Evolutionary conservation across 176 grass and related monocot genomes (phyloP).

Genomic region (Avena sativa): DNA sequence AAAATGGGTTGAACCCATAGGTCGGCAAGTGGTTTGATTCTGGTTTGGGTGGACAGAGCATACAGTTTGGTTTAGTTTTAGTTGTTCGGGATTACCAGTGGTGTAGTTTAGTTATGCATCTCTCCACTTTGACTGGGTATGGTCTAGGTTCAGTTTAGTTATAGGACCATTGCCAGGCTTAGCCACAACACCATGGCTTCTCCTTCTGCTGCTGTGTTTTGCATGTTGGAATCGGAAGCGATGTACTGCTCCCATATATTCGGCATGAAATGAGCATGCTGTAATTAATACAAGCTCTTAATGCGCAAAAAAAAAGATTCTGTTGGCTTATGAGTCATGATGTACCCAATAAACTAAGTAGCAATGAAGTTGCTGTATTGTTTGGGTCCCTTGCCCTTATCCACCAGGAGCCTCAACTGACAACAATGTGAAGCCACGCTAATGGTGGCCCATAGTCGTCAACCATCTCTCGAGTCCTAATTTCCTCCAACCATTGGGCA

Average conservation of each 20-base stretch:
- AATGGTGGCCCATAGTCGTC: neutral
- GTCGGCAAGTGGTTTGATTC: too few species aligned
- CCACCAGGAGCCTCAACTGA: neutral
- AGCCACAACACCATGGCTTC: conserved; percentile 13
- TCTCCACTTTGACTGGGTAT: too few species aligned
- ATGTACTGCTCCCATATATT: too few species aligned
- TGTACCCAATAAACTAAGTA: neutral
- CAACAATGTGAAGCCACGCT: neutral
- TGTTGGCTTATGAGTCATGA: neutral
- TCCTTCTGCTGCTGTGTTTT: conserved; percentile 5
- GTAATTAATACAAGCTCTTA: too few species aligned
- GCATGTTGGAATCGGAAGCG: neutral
- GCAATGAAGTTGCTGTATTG: neutral
- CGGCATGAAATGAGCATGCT: too few species aligned
- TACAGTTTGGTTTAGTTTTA: too few species aligned
- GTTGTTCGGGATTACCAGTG: too few species aligned
- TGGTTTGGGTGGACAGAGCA: too few species aligned
- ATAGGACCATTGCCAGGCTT: too few species aligned
- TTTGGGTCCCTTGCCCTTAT: neutral
- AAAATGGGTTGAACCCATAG: too few species aligned
- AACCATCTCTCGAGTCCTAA: neutral
- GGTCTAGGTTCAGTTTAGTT: too few species aligned
- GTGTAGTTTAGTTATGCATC: too few species aligned
- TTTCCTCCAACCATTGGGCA: neutral
- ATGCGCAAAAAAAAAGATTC: neutral